phyloP scores from a whole-genome alignment of 345 rosid genomes.

The Citrus trifoliata region DNA sequence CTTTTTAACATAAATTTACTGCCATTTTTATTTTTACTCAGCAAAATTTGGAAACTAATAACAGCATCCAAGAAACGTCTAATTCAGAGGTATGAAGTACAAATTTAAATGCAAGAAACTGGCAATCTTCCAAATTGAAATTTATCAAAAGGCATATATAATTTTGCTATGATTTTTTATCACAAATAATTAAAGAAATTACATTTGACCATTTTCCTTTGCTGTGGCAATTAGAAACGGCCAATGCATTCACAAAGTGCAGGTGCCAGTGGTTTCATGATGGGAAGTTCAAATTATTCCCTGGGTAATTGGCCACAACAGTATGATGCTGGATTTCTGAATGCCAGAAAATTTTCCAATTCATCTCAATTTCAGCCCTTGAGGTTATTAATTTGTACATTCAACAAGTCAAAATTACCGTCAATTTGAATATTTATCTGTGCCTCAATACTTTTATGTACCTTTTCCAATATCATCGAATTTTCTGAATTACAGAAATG shows the following conservation, averaged over 20 bases:
- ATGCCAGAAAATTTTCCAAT: not conserved
- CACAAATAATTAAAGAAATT: not conserved
- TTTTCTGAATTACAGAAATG: constrained; percentile 5
- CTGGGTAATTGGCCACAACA: not conserved
- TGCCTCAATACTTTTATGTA: not conserved
- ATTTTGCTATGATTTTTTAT: not conserved
- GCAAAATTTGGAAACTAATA: not conserved
- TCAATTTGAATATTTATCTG: not conserved
- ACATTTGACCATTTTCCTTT: not conserved
- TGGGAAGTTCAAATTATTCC: not conserved
- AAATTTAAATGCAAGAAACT: too few relatives aligned
- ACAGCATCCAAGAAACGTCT: not conserved
- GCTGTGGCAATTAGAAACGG: not conserved
- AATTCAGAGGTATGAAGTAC: not conserved
- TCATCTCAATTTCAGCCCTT: not conserved
- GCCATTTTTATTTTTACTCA: not conserved
- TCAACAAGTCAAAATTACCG: not conserved
- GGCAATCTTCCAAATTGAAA: too few relatives aligned
- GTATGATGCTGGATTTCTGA: not conserved
- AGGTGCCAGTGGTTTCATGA: not conserved
- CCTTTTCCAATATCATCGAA: not conserved
- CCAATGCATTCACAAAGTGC: not conserved
- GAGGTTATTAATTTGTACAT: not conserved
- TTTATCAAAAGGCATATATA: too few relatives aligned
- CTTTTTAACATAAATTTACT: too few relatives aligned